Evolutionary conservation across 495 filamentous ascomycete genomes (phyloP).

Genomic region (Trichoderma orchidacearum): DNA sequence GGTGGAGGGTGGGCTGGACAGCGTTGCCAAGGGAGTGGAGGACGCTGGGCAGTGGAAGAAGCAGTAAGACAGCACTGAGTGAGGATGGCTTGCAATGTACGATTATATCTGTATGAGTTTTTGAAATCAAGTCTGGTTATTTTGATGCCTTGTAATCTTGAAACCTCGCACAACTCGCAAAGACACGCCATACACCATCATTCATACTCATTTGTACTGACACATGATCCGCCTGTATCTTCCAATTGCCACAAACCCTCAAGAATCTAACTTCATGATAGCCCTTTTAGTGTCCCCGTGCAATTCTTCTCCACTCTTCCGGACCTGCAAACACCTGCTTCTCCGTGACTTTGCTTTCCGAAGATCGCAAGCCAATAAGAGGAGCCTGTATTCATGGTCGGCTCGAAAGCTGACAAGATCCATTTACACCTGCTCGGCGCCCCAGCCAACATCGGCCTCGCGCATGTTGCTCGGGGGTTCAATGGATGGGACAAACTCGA

Average conservation of each 20-base stretch:
- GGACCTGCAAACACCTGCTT: too few relatives aligned
- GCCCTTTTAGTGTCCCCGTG: background rate
- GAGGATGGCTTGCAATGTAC: background rate
- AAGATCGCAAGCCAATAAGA: too few relatives aligned
- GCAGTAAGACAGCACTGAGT: slow-evolving; percentile 5
- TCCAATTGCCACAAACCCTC: background rate
- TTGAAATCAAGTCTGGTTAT: background rate
- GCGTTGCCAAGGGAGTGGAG: slow-evolving; percentile 49
- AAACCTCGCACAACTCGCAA: too few relatives aligned
- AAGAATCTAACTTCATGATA: background rate
- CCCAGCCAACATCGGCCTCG: slow-evolving; percentile 72
- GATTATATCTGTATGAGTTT: background rate
- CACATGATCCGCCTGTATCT: background rate
- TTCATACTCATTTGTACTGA: too few relatives aligned
- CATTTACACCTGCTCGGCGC: slow-evolving; percentile 70
- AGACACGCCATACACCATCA: too few relatives aligned
- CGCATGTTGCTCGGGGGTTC: slow-evolving; percentile 98
- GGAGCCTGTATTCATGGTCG: background rate
- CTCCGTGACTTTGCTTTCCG: too few relatives aligned
- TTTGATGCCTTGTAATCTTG: too few relatives aligned
- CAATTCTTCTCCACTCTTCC: too few relatives aligned
- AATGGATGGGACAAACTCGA: slow-evolving; percentile 92
- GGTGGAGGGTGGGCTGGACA: slow-evolving; percentile 41
- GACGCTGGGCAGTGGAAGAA: slow-evolving; percentile 56
- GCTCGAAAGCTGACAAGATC: background rate